phyloP scores from a whole-genome alignment of 345 rosid genomes.

The Anacardium occidentale region DNA sequence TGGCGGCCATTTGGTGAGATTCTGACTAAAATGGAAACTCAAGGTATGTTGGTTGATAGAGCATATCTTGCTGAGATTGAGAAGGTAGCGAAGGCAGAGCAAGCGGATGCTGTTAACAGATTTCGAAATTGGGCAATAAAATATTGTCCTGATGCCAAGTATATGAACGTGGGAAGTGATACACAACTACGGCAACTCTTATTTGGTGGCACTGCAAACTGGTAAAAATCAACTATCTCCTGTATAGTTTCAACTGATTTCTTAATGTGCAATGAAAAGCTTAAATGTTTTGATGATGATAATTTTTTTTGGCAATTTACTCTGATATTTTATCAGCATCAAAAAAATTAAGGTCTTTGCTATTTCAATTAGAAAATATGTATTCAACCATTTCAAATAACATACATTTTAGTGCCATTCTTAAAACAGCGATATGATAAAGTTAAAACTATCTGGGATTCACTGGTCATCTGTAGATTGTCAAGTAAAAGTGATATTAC shows the following conservation, averaged over 20 bases:
- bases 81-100: constrained; percentile 85
- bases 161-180: constrained; percentile 95
- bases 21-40: constrained; percentile 84
- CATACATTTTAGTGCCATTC: too few species aligned
- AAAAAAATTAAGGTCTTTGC: background rate
- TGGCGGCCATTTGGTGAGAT: constrained; percentile 88
- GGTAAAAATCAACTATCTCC: constrained; percentile 37
- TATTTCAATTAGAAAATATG: background rate
- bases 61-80: constrained; percentile 75
- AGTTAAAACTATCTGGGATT: too few species aligned
- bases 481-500: too few species aligned
- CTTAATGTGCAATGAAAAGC: background rate
- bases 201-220: constrained; percentile 69
- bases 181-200: constrained; percentile 82
- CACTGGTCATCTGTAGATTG: too few species aligned
- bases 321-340: background rate
- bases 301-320: background rate
- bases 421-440: too few species aligned
- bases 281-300: constrained; percentile 5
- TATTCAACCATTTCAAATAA: too few species aligned
- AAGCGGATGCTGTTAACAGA: constrained; percentile 58
- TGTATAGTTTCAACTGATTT: background rate
- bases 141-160: constrained; percentile 76
- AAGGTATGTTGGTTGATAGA: constrained; percentile 90
- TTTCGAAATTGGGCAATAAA: constrained; percentile 88